These are phyloP conservation scores for Stropharia rugosoannulata DNA, from an alignment of 768 basidiomycete genomes.

Conservation along the genomic window DNA sequence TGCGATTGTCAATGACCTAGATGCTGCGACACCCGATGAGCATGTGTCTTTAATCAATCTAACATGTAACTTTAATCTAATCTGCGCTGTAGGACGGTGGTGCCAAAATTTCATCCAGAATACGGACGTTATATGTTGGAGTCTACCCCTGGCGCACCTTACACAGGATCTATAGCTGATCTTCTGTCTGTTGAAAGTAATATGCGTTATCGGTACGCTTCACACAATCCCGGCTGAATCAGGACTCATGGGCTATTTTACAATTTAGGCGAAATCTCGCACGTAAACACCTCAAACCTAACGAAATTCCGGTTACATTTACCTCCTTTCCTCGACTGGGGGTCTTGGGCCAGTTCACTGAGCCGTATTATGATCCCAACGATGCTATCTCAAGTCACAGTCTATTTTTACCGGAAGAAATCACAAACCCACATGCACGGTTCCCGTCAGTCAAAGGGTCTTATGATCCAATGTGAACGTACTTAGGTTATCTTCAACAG, in stretches of 20 bases:
- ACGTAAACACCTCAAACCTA: constrained; percentile 74
- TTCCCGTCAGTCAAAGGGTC: constrained; percentile 78
- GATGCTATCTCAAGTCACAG: constrained; percentile 87
- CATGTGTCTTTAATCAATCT: constrained; percentile 31
- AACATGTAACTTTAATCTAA: neutral
- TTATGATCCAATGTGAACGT: neutral
- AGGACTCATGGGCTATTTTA: neutral
- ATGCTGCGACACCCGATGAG: constrained; percentile 57
- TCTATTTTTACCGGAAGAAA: constrained; percentile 91
- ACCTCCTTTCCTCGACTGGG: constrained; percentile 96
- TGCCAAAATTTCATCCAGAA: constrained; percentile 96
- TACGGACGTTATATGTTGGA: constrained; percentile 99
- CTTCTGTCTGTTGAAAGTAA: constrained; percentile 89
- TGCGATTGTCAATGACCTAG: constrained; percentile 65
- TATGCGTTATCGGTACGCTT: constrained; percentile 85
- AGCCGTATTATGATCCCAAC: constrained; percentile 77
- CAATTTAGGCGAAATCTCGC: constrained; percentile 73
- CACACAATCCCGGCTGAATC: neutral
- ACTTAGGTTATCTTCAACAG: constrained; percentile 37
- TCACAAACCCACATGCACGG: constrained; percentile 95
- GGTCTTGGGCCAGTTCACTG: constrained; percentile 86
- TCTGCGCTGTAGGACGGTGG: constrained; percentile 47
- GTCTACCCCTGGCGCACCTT: constrained; percentile 94
- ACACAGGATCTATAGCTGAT: constrained; percentile 84
- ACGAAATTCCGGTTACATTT: constrained; percentile 90